These are phyloP conservation scores for Nadsonia starkeyi-henricii DNA, from an alignment of 1,139 yeast species.

Conservation along the genomic window DNA sequence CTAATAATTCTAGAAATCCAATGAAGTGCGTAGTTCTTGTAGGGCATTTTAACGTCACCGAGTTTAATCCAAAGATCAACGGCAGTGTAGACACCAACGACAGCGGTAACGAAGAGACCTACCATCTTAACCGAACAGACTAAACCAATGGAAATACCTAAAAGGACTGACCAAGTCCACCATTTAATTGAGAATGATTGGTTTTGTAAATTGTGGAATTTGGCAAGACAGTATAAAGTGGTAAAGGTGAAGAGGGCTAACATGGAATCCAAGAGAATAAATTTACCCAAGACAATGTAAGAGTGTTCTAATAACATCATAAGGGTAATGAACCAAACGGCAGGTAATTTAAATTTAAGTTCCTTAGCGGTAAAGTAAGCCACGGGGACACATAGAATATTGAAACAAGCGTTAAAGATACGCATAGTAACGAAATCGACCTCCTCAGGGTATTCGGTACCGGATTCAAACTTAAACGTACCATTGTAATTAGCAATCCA, in stretches of 20 bases:
- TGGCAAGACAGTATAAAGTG: conserved; percentile 61
- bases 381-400: conserved; percentile 80
- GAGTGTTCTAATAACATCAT: conserved; percentile 81
- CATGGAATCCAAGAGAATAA: conserved; percentile 93
- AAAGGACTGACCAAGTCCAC: conserved; percentile 81
- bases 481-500: conserved; percentile 92
- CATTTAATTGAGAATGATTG: conserved; percentile 61
- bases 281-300: conserved; percentile 79
- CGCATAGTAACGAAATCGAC: conserved; percentile 87
- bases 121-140: conserved; percentile 88
- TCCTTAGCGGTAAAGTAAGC: conserved; percentile 88
- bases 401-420: conserved; percentile 80
- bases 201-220: conserved; percentile 63
- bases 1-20: conserved; percentile 60
- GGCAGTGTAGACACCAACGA: conserved; percentile 76
- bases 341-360: conserved; percentile 63
- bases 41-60: conserved; percentile 33
- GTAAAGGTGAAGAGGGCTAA: conserved; percentile 81
- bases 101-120: conserved; percentile 70
- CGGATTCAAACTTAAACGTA: conserved; percentile 87
- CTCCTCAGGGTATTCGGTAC: conserved; percentile 71
- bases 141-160: conserved; percentile 81
- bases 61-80: conserved; percentile 57
- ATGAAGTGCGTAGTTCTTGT: conserved; percentile 38
- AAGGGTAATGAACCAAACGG: conserved; percentile 79